A percentile compares a stretch with the other conserved stretches of the same genome.
phyloP scores from a whole-genome alignment of 1,284 basidiomycete genomes.

The Marasmius tenuissimus region DNA sequence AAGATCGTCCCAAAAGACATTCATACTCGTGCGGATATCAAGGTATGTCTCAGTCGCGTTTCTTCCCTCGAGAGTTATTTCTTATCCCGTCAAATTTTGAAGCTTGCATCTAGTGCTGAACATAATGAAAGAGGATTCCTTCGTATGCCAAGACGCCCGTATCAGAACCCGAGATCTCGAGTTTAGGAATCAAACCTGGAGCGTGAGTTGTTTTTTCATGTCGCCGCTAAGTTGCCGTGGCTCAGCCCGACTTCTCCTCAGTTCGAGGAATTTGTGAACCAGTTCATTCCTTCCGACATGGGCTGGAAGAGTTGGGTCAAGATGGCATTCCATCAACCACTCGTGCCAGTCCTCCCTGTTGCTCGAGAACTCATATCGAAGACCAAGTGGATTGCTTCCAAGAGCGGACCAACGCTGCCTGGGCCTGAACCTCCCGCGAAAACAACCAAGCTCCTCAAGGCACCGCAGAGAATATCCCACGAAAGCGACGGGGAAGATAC shows the following conservation, averaged over 20 bases:
- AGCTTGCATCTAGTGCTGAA: slow-evolving; percentile 71
- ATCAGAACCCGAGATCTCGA: slow-evolving; percentile 75
- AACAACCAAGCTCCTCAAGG: slow-evolving; percentile 14
- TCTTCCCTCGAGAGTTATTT: background rate
- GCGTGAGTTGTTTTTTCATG: slow-evolving; percentile 46
- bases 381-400: slow-evolving; percentile 65
- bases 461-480: background rate
- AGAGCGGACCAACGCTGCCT: slow-evolving; percentile 30
- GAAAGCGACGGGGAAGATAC: background rate
- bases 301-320: slow-evolving; percentile 82
- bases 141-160: slow-evolving; percentile 71
- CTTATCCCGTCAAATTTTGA: slow-evolving; percentile 7
- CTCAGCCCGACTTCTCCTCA: slow-evolving; percentile 27
- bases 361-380: slow-evolving; percentile 74
- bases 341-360: slow-evolving; percentile 72
- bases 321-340: slow-evolving; percentile 75
- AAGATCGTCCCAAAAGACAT: slow-evolving; percentile 79
- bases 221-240: background rate
- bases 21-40: slow-evolving; percentile 78
- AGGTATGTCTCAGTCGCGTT: slow-evolving; percentile 45
- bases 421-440: slow-evolving; percentile 30
- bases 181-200: slow-evolving; percentile 88
- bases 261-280: slow-evolving; percentile 83
- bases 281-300: slow-evolving; percentile 75
- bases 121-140: slow-evolving; percentile 69